Base-by-base conservation (phyloP, 2,329 filamentous ascomycete genomes). In the Emmonsia crescens region DNA sequence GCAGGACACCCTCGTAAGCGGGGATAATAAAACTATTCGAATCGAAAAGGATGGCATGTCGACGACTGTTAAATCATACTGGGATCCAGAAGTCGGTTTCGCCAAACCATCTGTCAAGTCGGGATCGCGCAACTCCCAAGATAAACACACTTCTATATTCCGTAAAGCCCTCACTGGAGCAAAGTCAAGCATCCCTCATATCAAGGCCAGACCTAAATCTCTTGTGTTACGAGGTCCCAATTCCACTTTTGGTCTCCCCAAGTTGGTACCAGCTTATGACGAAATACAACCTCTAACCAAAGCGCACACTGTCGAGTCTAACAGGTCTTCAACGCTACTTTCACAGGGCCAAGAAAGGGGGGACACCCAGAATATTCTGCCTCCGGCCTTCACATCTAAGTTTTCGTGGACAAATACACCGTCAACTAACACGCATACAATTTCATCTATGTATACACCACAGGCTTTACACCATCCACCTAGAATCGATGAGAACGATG, bases 31-130 rank as follows among this genome's bases (percentile, higher is more conserved):
- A 36, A 46, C 40, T 6, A 5, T 27, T 27, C 38, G 31, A 16
- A 19, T 44, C 6, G 40, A 46, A 33, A 57, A 48, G 6, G 27
- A 31, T 21, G 19, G 14, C 40, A 57, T 46, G 8, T 1, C 27
- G 19, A 21, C 27, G 9, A 21, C 24, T 16, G 16, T 8, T 14
- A 27, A 31, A 57, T 44, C 38, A n/a, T 33, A 46, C 56, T 66
- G 64, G 64, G 60, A 66, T 24, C 59, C 60, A 33, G 61, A 62
- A 46, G 62, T 63, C 24, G 63, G 61, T 6, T 66, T 66, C 55
- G 60, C 63, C 9, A 64, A 62, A 14, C 63, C 64, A 24, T 64
- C 55, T 42, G 12, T 21, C 10, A 33, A 56, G 24, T 12, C 48
- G 21, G 29, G 21, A 49, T 44, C 12, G 16, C 58, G 42, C 27